Evolutionary conservation across 805 yeast genomes (phyloP), one percentile per base, ranked within the genome.

Genomic region (Pichia phayaonensis): DNA sequence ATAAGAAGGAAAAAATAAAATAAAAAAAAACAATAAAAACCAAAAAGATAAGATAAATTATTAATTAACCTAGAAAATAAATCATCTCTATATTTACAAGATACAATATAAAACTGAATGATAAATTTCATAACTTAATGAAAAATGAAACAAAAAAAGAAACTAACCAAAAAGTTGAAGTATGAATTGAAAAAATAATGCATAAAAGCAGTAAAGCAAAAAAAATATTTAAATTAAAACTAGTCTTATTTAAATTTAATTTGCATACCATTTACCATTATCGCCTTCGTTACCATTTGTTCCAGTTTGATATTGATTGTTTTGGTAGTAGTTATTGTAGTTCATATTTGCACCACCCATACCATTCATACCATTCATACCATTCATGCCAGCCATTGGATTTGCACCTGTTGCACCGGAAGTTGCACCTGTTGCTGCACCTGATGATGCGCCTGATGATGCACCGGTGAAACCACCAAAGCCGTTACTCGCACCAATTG

Each of bases 251-350:
- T 10, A 8, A 39, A n/a, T 10, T 21, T 39, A 39, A 20, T 39
- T 39, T 39, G 42, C 43, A 40, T 48, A 42, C 51, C 51, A 48
- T 29, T 48, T 39, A 24, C 36, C 38, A 34, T 34, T 43, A 24
- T 40, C 44, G 29, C 51, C 51, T 24, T 44, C 51, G 44, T 48
- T 48, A 40, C 45, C 51, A 26, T 18, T 48, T 21, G 47, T n/a
- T 23, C 47, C 47, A 36, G 40, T 31, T 40, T 48, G 51, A 26
- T 48, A 48, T 40, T 48, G 51, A 27, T 43, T 48, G 24, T 34
- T 41, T 40, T 36, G 40, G n/a, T 42, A 31, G 22, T 48, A 48
- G 21, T 40, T 26, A 41, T 34, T 44, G 31, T 48, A 44, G 22
- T 48, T 41, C 51, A 48, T 48, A 29, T 36, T 40, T 16, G 27